These are phyloP conservation scores for Fusarium sterilihyphosum DNA, from an alignment of 2,329 filamentous ascomycete species.

Conservation along the genomic window DNA sequence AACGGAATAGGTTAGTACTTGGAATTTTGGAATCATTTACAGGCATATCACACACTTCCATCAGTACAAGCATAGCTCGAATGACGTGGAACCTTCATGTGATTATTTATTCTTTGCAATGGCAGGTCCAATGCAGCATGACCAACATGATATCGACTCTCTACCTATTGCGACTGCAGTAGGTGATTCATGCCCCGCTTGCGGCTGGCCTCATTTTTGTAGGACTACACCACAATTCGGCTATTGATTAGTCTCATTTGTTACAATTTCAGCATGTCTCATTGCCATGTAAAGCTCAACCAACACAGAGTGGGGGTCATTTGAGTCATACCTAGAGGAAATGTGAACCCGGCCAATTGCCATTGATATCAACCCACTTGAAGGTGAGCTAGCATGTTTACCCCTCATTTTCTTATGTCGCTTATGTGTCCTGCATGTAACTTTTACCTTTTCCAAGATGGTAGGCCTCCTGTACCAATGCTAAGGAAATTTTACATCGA, in stretches of 20 bases:
- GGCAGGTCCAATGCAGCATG: background rate
- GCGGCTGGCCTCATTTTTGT: background rate
- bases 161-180: background rate
- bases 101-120: background rate
- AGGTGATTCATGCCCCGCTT: background rate
- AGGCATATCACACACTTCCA: background rate
- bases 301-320: background rate
- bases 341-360: background rate
- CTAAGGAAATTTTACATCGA: background rate
- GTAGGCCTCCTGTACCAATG: background rate
- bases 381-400: background rate
- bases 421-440: background rate
- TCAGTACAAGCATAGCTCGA: background rate
- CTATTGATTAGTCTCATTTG: background rate
- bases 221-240: background rate
- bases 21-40: background rate
- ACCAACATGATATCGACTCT: background rate
- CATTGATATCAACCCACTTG: background rate
- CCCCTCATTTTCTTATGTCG: background rate
- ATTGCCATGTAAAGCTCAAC: background rate
- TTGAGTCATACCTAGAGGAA: background rate
- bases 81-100: background rate
- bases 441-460: background rate
- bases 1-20: background rate
- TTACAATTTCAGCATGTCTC: background rate